Percentiles rank a stretch among this genome's conserved stretches.
Evolutionary conservation across 2,329 filamentous ascomycete species (phyloP).

Genomic region (Penicillium sp.): DNA sequence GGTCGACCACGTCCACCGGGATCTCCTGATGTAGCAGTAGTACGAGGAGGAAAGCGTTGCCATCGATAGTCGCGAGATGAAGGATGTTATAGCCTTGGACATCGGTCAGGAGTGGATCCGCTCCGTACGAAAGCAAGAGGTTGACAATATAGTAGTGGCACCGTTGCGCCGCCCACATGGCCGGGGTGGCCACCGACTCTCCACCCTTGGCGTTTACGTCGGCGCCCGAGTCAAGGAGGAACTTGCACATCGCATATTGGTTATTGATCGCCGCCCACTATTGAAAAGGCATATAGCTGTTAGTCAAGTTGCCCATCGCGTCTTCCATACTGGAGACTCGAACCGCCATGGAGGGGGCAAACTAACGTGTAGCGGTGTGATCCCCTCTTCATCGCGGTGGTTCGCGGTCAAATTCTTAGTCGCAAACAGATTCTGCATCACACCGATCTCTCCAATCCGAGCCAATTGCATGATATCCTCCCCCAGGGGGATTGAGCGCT

Average conservation of each 20-base stretch:
- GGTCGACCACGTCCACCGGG: slow-evolving; percentile 83
- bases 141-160: slow-evolving; percentile 97
- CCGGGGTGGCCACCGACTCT: slow-evolving; percentile 86
- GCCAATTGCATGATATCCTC: slow-evolving; percentile 96
- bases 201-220: slow-evolving; percentile 94
- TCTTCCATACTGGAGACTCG: not conserved
- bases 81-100: slow-evolving; percentile 97
- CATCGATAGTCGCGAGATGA: slow-evolving; percentile 94
- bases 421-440: slow-evolving; percentile 87
- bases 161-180: slow-evolving; percentile 94
- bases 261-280: slow-evolving; percentile 99
- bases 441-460: slow-evolving; percentile 75
- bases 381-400: slow-evolving; percentile 84
- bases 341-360: not conserved
- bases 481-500: slow-evolving; percentile 45
- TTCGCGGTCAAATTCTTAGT: slow-evolving; percentile 74
- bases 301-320: not conserved
- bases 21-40: slow-evolving; percentile 93
- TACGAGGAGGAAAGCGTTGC: slow-evolving; percentile 84
- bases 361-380: slow-evolving; percentile 88
- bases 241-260: slow-evolving; percentile 94
- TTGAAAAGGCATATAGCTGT: not conserved
- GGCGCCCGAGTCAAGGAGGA: slow-evolving; percentile 78
- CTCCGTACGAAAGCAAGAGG: slow-evolving; percentile 82
- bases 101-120: slow-evolving; percentile 87